phyloP scores from a whole-genome alignment of 2,329 filamentous ascomycete genomes.

The Dactylellina cionopaga region DNA sequence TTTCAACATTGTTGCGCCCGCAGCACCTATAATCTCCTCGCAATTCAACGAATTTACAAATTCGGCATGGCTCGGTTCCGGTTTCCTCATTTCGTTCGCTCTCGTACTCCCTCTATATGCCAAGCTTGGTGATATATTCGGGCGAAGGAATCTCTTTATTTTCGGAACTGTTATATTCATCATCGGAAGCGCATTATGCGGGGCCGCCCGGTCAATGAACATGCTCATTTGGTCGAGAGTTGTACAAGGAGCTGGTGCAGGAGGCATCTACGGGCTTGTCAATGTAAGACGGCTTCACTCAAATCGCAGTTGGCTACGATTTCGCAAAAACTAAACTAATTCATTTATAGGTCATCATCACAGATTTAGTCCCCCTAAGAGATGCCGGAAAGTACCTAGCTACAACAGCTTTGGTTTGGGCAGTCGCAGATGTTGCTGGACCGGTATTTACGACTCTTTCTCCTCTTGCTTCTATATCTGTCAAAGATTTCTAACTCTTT shows the following conservation, averaged over 20 bases:
- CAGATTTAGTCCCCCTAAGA: slow-evolving; percentile 55
- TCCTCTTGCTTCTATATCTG: slow-evolving; percentile 58
- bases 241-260: slow-evolving; percentile 23
- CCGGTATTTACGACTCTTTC: slow-evolving; percentile 57
- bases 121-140: slow-evolving; percentile 61
- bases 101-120: slow-evolving; percentile 61
- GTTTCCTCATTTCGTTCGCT: slow-evolving; percentile 60
- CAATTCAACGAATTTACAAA: slow-evolving; percentile 62
- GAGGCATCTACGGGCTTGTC: slow-evolving; percentile 25
- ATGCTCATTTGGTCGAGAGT: slow-evolving; percentile 61
- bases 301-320: slow-evolving; percentile 66
- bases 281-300: slow-evolving; percentile 57
- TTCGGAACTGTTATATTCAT: slow-evolving; percentile 33
- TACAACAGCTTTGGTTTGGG: slow-evolving; percentile 62
- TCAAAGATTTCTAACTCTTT: slow-evolving; percentile 59
- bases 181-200: slow-evolving; percentile 67
- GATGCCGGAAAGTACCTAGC: slow-evolving; percentile 56
- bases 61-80: slow-evolving; percentile 61
- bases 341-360: slow-evolving; percentile 65
- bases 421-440: slow-evolving; percentile 64
- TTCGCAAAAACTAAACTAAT: slow-evolving; percentile 66
- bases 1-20: slow-evolving; percentile 68
- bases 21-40: slow-evolving; percentile 67
- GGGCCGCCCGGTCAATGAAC: slow-evolving; percentile 64
- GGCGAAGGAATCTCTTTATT: slow-evolving; percentile 57